Percentiles rank a stretch among this genome's conserved stretches.
phyloP scores from a whole-genome alignment of 805 yeast genomes.

The Zygoascus flipseniorum region DNA sequence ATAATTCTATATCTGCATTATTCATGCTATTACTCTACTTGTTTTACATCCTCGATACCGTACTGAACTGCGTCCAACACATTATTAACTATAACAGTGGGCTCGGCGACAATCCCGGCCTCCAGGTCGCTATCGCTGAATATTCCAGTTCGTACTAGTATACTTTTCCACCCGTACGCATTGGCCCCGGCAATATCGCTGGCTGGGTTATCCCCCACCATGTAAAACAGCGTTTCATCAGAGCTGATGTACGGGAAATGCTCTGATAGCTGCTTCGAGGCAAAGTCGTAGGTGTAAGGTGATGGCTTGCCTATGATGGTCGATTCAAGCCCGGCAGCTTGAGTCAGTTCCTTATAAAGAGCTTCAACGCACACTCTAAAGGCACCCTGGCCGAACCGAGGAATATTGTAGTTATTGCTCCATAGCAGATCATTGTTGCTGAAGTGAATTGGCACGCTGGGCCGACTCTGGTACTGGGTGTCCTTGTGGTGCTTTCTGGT shows the following conservation, averaged over 20 bases:
- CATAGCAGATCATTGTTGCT: slow-evolving; percentile 79
- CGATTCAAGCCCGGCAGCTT: slow-evolving; percentile 41
- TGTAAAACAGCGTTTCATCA: slow-evolving; percentile 44
- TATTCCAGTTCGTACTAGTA: slow-evolving; percentile 83
- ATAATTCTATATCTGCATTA: neutral
- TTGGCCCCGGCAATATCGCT: slow-evolving; percentile 89
- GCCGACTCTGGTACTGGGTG: slow-evolving; percentile 30
- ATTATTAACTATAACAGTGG: slow-evolving; percentile 42
- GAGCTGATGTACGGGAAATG: slow-evolving; percentile 16
- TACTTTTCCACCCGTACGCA: slow-evolving; percentile 78
- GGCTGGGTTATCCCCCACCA: slow-evolving; percentile 97
- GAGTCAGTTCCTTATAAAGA: slow-evolving; percentile 46
- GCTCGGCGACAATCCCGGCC: slow-evolving; percentile 30
- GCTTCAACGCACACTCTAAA: slow-evolving; percentile 56
- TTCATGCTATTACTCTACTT: too few relatives aligned
- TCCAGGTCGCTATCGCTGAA: slow-evolving; percentile 48
- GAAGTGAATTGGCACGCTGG: slow-evolving; percentile 60
- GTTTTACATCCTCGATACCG: slow-evolving; percentile 7
- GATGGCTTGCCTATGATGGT: slow-evolving; percentile 77
- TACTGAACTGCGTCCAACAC: slow-evolving; percentile 44
- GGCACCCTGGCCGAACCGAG: slow-evolving; percentile 90
- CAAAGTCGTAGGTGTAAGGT: slow-evolving; percentile 70
- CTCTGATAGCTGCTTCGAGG: slow-evolving; percentile 58
- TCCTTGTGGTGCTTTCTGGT: slow-evolving; percentile 36
- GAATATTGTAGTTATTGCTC: slow-evolving; percentile 72